Evolutionary conservation across 306 rosid genomes (phyloP), one percentile per base, ranked within the genome.

Genomic region (Malus orientalis): DNA sequence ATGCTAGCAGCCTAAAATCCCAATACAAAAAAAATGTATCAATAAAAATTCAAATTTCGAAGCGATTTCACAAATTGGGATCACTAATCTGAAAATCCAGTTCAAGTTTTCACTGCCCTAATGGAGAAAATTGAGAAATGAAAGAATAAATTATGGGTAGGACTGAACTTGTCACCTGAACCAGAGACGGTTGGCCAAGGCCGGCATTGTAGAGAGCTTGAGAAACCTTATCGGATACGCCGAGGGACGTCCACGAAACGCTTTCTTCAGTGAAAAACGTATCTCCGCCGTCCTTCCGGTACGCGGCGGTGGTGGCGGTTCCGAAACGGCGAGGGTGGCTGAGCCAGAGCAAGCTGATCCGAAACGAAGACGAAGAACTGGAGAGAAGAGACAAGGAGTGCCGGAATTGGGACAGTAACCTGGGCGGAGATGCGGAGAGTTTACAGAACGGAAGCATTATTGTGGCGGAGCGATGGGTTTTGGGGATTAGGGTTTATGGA

Each of bases 171-270:
- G 19, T 53, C 49, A 94, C 97, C 96, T 89, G 97, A 78, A 89
- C 91, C 33, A 86, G 86, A 75, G 98, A 95, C 2, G 98, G 98
- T 73, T 86, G 88, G 15, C 81, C 87, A 51, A 95, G 83, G 40
- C 97, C 97, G 64, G 91, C 88, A 73, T 73, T 79, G 63, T 79
- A 78, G 54, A 95, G 93, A 40, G 97, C 92, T 57, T 70, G 84
- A 79, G 97, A 95, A 77, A 95, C 67, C 76, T 87, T 78, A 69
- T 92, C 92, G 61, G 98, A 95, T 13, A 92, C 79, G 60, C 96
- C 97, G 2, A 95, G 89, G 32, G 97, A 88, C 12, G 81, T 74
- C 98, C 98, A 92, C 13, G 86, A 84, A 88, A 95, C 92, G 77
- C 79, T 79, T 32, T 92, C 97, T 29, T 87, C 91, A 11, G 96